A percentile compares a stretch with the other conserved stretches of the same genome.
Conservation (phyloP, 768 basidiomycete species). For the Suillus americanus region DNA sequence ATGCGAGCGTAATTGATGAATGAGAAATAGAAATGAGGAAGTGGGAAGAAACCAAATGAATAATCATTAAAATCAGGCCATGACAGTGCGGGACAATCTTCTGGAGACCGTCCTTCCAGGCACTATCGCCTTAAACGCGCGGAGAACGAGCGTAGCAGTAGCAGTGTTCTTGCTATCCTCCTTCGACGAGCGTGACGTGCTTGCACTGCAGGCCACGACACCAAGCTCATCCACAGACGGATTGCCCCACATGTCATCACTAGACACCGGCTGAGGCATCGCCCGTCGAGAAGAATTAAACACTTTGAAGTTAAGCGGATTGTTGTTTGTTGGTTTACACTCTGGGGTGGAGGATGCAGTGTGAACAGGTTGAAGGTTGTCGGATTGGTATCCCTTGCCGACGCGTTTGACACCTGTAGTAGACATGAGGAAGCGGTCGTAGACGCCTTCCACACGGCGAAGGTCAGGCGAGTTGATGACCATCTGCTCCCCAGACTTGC, state of each 20-base stretch:
- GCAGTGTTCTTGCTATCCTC: conserved; percentile 48
- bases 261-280: conserved; percentile 75
- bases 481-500: conserved; percentile 38
- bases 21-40: not conserved
- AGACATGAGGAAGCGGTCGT: conserved; percentile 82
- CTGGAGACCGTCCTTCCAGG: conserved; percentile 58
- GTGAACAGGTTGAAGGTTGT: conserved; percentile 47
- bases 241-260: conserved; percentile 51
- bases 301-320: conserved; percentile 27
- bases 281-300: conserved; percentile 41
- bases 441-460: conserved; percentile 68
- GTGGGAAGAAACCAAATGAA: conserved; percentile 14
- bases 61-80: conserved; percentile 18
- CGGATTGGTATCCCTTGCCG: conserved; percentile 81
- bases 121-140: conserved; percentile 76
- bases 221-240: conserved; percentile 69
- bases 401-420: conserved; percentile 77
- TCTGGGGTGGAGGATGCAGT: conserved; percentile 28
- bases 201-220: conserved; percentile 40
- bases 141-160: conserved; percentile 58
- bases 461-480: conserved; percentile 54
- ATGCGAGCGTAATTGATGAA: not conserved
- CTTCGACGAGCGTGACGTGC: conserved; percentile 31
- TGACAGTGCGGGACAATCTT: conserved; percentile 44
- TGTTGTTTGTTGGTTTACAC: conserved; percentile 12